Evolutionary conservation across 805 yeast species (phyloP).

Genomic region (Saccharomycopsis guyanensis): DNA sequence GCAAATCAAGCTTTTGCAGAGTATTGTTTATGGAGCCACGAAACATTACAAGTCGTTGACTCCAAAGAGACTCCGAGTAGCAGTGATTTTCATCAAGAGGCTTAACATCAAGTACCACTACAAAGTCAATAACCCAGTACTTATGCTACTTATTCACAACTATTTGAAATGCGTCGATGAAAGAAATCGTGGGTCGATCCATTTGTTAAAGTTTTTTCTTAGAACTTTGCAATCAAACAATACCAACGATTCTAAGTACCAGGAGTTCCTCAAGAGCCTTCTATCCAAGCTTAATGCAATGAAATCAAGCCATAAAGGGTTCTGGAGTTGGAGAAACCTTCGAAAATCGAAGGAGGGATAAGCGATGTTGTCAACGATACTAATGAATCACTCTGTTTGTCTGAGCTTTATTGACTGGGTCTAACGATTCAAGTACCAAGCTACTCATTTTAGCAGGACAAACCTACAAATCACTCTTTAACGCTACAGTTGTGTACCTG

Average conservation of each 20-base stretch:
- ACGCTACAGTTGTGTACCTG: too few species aligned
- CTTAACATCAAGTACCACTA: neutral
- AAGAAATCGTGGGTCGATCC: neutral
- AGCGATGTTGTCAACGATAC: too few species aligned
- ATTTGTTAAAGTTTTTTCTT: neutral
- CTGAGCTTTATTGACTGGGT: too few species aligned
- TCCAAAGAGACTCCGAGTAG: neutral
- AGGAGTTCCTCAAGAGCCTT: neutral
- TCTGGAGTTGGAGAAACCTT: neutral
- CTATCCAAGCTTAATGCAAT: neutral
- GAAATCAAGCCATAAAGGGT: neutral
- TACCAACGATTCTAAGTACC: neutral
- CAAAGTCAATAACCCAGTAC: neutral
- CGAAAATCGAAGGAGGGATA: neutral
- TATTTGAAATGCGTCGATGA: neutral
- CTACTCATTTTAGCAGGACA: too few species aligned
- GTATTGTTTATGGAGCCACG: neutral
- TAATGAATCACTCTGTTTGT: too few species aligned
- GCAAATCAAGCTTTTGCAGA: neutral
- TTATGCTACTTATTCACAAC: neutral
- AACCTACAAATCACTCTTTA: too few species aligned
- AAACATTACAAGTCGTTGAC: neutral
- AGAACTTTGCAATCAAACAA: neutral
- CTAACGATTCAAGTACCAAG: too few species aligned
- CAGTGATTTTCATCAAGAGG: neutral